phyloP scores from a whole-genome alignment of 2,329 filamentous ascomycete genomes.

The Aspergillus fructus region DNA sequence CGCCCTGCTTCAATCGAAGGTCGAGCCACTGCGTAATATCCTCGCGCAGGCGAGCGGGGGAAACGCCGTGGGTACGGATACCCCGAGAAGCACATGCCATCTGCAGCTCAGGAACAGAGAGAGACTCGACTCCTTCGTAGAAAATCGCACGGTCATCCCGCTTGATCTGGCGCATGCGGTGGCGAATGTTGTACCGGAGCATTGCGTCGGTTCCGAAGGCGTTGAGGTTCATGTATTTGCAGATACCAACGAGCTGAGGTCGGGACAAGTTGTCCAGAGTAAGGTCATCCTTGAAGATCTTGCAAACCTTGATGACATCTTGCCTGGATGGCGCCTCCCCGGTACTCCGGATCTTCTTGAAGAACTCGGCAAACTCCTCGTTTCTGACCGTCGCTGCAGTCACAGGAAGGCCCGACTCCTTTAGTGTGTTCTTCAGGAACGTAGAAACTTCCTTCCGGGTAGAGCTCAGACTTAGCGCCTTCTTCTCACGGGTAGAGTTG shows the following conservation, averaged over 20 bases:
- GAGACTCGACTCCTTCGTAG: conserved; percentile 87
- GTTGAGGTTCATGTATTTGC: conserved; percentile 96
- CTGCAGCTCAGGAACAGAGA: conserved; percentile 92
- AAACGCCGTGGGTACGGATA: conserved; percentile 88
- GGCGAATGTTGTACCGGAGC: conserved; percentile 93
- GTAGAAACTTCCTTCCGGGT: conserved; percentile 91
- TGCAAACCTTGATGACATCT: conserved; percentile 98
- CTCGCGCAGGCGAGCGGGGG: conserved; percentile 80
- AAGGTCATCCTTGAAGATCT: conserved; percentile 96
- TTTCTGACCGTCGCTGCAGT: conserved; percentile 81
- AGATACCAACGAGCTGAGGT: conserved; percentile 95
- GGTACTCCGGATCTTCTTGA: conserved; percentile 90
- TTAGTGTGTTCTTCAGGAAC: conserved; percentile 84
- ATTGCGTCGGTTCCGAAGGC: conserved; percentile 97
- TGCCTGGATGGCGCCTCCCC: conserved; percentile 84
- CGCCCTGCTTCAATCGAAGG: conserved; percentile 84
- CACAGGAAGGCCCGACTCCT: conserved; percentile 88
- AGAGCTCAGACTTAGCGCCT: conserved; percentile 75
- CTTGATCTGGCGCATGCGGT: conserved; percentile 99
- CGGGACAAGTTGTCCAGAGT: conserved; percentile 95
- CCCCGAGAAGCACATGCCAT: conserved; percentile 88
- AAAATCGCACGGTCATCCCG: conserved; percentile 92
- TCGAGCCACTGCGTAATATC: conserved; percentile 94
- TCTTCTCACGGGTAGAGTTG: conserved; percentile 84
- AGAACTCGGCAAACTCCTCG: conserved; percentile 94